A percentile compares a stretch with the other conserved stretches of the same genome.
These are phyloP conservation scores for Microsporum canis DNA, from an alignment of 2,329 filamentous ascomycete species.

Conservation along the genomic window DNA sequence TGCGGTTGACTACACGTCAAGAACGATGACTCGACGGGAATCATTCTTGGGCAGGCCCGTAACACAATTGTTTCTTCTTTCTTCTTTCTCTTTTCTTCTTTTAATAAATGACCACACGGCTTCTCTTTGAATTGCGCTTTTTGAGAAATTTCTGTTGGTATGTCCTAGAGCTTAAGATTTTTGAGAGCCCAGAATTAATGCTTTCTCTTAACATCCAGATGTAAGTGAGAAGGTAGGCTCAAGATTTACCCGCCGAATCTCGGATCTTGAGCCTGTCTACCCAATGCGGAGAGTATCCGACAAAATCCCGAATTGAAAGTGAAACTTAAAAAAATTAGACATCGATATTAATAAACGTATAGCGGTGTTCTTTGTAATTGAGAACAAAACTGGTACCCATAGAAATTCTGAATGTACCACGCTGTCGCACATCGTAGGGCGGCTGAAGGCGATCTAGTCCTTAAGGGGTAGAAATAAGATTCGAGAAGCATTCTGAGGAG, in stretches of 20 bases:
- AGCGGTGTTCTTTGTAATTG: background rate
- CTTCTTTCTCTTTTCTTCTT: background rate
- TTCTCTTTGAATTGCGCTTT: background rate
- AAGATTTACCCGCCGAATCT: background rate
- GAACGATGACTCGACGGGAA: background rate
- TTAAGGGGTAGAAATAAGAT: background rate
- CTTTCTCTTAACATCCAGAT: background rate
- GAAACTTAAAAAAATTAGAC: background rate
- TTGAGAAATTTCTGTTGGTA: background rate
- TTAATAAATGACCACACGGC: background rate
- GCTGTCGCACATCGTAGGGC: slow-evolving; percentile 8
- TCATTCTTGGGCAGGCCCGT: background rate
- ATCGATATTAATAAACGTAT: slow-evolving; percentile 1
- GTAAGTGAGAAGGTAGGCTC: background rate
- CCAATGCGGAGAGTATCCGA: background rate
- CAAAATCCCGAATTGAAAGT: slow-evolving; percentile 2
- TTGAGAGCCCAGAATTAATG: slow-evolving; percentile 1
- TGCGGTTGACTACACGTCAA: background rate
- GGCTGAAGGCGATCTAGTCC: slow-evolving; percentile 1
- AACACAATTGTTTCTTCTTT: background rate
- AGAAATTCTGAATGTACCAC: slow-evolving; percentile 4
- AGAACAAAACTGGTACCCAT: background rate
- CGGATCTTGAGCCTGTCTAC: background rate
- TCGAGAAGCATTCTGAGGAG: background rate
- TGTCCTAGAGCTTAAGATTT: background rate